These are phyloP conservation scores for Vitrella brassicaformis DNA, from an alignment of 73 alveolate species.

Conservation along the genomic window DNA sequence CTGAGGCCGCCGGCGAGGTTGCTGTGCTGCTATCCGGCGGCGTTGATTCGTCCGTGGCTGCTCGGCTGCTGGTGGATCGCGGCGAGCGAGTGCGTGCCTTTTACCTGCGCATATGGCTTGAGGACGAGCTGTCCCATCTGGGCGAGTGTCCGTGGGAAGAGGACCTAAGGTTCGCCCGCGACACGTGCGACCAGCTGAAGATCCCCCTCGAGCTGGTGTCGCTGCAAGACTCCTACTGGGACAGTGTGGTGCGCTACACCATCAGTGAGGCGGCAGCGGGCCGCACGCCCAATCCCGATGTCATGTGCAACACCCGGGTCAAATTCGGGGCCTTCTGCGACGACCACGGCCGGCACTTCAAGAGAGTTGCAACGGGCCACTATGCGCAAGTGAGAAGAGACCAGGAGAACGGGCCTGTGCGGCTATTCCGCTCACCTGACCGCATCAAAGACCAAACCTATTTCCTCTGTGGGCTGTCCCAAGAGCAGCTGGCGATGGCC, in stretches of 20 bases:
- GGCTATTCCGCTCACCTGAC: background rate
- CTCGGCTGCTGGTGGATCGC: background rate
- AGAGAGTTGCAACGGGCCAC: background rate
- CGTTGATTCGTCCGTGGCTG: background rate
- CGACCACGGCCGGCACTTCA: background rate
- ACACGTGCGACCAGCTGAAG: background rate
- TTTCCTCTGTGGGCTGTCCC: background rate
- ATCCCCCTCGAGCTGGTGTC: background rate
- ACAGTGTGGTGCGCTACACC: background rate
- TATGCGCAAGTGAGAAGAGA: background rate
- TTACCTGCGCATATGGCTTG: background rate
- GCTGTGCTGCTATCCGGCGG: background rate
- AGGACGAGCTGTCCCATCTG: background rate
- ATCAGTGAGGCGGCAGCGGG: background rate
- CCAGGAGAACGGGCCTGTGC: background rate
- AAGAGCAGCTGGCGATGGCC: background rate
- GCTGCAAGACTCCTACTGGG: background rate
- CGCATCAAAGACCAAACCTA: background rate
- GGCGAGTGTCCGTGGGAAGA: background rate
- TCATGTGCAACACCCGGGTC: background rate
- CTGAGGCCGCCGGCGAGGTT: background rate
- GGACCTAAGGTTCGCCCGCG: background rate
- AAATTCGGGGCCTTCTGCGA: background rate
- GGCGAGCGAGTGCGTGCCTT: background rate
- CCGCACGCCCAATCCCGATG: background rate